Evolutionary conservation across 805 yeast species (phyloP), one percentile per base, ranked within the genome.

Genomic region (Zygoascus flipseniorum): DNA sequence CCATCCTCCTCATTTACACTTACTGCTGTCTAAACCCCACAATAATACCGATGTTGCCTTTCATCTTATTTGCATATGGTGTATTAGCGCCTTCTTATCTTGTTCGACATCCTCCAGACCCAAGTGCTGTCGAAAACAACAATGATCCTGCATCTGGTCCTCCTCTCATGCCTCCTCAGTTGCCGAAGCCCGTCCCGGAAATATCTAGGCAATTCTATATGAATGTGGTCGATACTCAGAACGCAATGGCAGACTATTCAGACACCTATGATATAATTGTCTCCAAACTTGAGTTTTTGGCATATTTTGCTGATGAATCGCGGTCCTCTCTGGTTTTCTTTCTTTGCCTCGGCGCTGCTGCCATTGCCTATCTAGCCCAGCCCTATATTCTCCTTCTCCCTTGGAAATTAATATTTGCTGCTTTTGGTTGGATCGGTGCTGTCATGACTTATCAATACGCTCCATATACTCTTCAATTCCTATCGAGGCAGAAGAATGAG

Each of bases 211-310:
- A 89, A 64, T 89, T 88, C 63, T 68, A 84, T 19, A 64, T 88
- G 53, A 89, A 89, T 64, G 72, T 86, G 61, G 86, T 95, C 1
- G 96, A 89, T 70, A 72, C 88, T 54, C 96, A 89, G 63, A 89
- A 89, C 64, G 84, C 82, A 62, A 83, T 86, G 87, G 63, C 82
- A 31, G 62, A 82, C 13, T 87, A 83, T 65, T 82, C 85, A 9
- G 65, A 71, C 11, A 68, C 73, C 0, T 88, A 82, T 75, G 92
- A 89, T 67, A 73, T 74, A 20, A 50, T 80, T 4, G 71, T 75
- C 19, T 68, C 72, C 59, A 53, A 78, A 44, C 71, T 85, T 32
- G 69, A 72, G 19, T 80, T 78, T 53, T 81, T 82, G 65, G 79
- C 85, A 1, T 83, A 76, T 62, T 88, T 83, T 66, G 73, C 75